Evolutionary conservation across 176 grass and related monocot species (phyloP), one percentile per base, ranked within the genome.

Genomic region (Eragrostis nindensis): DNA sequence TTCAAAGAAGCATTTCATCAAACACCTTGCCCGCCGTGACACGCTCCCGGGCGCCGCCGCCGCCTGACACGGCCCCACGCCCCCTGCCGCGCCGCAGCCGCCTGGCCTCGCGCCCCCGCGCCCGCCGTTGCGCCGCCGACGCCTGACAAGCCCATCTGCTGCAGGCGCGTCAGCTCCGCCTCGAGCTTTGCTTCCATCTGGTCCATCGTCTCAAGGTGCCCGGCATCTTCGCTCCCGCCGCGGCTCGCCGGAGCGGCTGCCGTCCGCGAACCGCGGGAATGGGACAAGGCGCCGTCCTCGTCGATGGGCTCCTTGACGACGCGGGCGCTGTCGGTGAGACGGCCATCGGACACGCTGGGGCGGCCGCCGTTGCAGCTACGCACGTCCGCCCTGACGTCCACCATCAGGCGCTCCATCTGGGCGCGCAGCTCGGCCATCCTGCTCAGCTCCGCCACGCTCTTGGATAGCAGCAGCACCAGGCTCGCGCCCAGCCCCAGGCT

Each of bases 181-280:
- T 97, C 90, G 21, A 95, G 84, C 77, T 95, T 90, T 4, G 81
- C 90, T 72, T 98, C 95, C 88, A 95, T 89, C 24, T 74, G 76
- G 49, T 94, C 80, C 75, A 89, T 92, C 1, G 62, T 6, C 24
- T 61, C 62, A 25, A 63, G 30, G 55, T 40, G 44, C 24, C 39
- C 76, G 21, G 16, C 62, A 43, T 27, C 39, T 0, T 66, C 43
- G 39, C 27, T 73, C 11, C 18, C 64, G 19, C 42, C 45, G 22
- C 72, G 32, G 19, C 26, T 5, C 19, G 47, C 60, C 16, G 45
- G 47, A 16, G n/a, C n/a, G n/a, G n/a, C n/a, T n/a, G n/a, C n/a
- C n/a, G n/a, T n/a, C n/a, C n/a, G n/a, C n/a, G 57, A 80, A 27
- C 66, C 71, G 47, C 3, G 22, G 26, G 79, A 86, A 54, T 1